Evolutionary conservation across 352 stramenopile species (phyloP).

Genomic region (Pythium phragmiticola): DNA sequence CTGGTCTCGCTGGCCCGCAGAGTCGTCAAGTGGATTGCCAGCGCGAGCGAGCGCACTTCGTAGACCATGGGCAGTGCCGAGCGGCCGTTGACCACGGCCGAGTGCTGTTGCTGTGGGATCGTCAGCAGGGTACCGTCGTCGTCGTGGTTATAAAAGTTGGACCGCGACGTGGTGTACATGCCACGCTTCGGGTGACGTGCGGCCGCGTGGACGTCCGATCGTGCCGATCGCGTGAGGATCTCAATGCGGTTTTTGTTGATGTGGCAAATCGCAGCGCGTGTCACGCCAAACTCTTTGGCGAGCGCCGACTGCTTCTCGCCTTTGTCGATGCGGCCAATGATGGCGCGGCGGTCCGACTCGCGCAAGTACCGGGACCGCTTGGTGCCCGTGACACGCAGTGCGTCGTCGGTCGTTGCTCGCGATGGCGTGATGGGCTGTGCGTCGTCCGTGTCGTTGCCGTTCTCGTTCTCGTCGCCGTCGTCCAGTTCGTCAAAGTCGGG

Average conservation of each 20-base stretch:
- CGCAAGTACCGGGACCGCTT: constrained; percentile 32
- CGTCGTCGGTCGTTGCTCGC: neutral
- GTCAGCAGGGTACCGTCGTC: neutral
- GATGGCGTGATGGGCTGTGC: neutral
- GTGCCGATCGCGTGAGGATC: constrained; percentile 34
- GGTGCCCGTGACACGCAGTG: neutral
- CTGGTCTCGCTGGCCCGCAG: constrained; percentile 18
- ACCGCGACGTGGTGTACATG: constrained; percentile 30
- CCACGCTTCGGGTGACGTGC: constrained; percentile 27
- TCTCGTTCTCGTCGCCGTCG: neutral
- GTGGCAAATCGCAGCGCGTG: constrained; percentile 38
- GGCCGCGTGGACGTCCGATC: constrained; percentile 20
- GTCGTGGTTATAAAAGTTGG: constrained; percentile 14
- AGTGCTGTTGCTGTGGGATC: neutral
- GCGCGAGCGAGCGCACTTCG: constrained; percentile 25
- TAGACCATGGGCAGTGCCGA: constrained; percentile 24
- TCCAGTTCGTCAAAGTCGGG: neutral
- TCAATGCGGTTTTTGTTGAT: constrained; percentile 47
- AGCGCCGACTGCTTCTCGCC: constrained; percentile 40
- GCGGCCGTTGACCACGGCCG: constrained; percentile 7
- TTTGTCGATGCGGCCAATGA: constrained; percentile 36
- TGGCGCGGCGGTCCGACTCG: constrained; percentile 27
- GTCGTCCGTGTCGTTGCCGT: neutral
- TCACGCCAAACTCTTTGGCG: constrained; percentile 39
- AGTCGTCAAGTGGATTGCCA: constrained; percentile 27